These are phyloP conservation scores for Lithospermum erythrorhizon DNA, from an alignment of 257 asterid species.

Conservation along the genomic window DNA sequence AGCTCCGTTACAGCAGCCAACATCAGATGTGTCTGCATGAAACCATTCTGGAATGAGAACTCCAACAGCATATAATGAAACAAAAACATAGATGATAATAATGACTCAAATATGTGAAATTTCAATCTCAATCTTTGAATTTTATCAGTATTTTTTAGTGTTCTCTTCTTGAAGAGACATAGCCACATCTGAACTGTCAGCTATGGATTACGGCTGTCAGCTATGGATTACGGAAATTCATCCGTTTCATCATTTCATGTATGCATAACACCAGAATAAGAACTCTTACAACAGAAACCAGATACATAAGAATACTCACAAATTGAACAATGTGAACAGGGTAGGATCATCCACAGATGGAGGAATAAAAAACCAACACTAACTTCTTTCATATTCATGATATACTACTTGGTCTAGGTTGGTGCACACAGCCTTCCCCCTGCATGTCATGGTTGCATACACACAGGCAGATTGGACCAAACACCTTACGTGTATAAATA, in stretches of 20 bases:
- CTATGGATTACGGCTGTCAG: too few species aligned
- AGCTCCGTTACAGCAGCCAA: constrained; percentile 32
- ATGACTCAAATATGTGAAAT: too few species aligned
- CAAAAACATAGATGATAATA: neutral
- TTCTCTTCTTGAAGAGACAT: neutral
- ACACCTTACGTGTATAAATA: neutral
- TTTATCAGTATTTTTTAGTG: neutral
- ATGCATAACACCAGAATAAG: neutral
- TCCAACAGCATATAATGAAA: neutral
- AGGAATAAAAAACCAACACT: too few species aligned
- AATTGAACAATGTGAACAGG: neutral
- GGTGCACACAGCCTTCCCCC: too few species aligned
- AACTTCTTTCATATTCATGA: too few species aligned
- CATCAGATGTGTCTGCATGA: constrained; percentile 33
- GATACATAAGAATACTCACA: neutral
- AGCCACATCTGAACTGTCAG: too few species aligned
- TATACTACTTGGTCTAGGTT: too few species aligned
- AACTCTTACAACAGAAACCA: neutral
- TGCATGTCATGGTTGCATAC: neutral
- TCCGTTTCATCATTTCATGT: neutral
- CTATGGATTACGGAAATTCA: too few species aligned
- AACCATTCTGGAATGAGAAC: neutral
- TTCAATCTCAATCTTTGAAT: neutral
- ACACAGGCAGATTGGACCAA: neutral
- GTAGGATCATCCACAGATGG: neutral